A percentile compares a stretch with the other conserved stretches of the same genome.
Conservation (phyloP, 2,329 filamentous ascomycete species). For the Nemania serpens region DNA sequence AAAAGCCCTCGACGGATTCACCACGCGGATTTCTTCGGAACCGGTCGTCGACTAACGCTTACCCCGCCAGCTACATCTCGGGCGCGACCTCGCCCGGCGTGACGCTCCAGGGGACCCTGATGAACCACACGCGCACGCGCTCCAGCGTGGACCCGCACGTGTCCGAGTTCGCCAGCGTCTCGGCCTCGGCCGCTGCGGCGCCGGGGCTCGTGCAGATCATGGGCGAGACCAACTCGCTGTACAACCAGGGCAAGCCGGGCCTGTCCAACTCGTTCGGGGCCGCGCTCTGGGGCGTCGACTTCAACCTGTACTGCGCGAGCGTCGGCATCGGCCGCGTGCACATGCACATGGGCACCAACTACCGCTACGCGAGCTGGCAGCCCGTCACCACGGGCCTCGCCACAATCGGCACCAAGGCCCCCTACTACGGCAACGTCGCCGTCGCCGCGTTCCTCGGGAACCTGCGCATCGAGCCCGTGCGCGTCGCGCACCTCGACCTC, state of each 20-base stretch:
- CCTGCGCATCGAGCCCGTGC: slow-evolving; percentile 42
- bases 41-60: not conserved
- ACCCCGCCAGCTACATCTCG: slow-evolving; percentile 60
- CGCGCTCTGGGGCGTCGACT: slow-evolving; percentile 67
- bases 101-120: slow-evolving; percentile 64
- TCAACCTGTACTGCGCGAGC: slow-evolving; percentile 61
- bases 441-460: slow-evolving; percentile 61
- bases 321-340: slow-evolving; percentile 61
- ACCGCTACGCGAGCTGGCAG: slow-evolving; percentile 66
- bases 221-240: slow-evolving; percentile 66
- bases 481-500: slow-evolving; percentile 51
- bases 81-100: slow-evolving; percentile 63
- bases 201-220: slow-evolving; percentile 58
- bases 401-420: slow-evolving; percentile 61
- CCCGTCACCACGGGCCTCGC: slow-evolving; percentile 56
- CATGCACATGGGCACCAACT: slow-evolving; percentile 69
- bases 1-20: not conserved
- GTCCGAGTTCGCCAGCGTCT: slow-evolving; percentile 51
- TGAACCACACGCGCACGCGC: slow-evolving; percentile 64
- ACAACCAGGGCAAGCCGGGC: slow-evolving; percentile 64
- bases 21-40: not conserved
- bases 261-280: slow-evolving; percentile 69
- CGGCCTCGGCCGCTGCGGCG: slow-evolving; percentile 33
- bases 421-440: slow-evolving; percentile 66
- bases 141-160: slow-evolving; percentile 54